Base-by-base conservation (phyloP, 495 filamentous ascomycete genomes). In the Platismatia glauca region DNA sequence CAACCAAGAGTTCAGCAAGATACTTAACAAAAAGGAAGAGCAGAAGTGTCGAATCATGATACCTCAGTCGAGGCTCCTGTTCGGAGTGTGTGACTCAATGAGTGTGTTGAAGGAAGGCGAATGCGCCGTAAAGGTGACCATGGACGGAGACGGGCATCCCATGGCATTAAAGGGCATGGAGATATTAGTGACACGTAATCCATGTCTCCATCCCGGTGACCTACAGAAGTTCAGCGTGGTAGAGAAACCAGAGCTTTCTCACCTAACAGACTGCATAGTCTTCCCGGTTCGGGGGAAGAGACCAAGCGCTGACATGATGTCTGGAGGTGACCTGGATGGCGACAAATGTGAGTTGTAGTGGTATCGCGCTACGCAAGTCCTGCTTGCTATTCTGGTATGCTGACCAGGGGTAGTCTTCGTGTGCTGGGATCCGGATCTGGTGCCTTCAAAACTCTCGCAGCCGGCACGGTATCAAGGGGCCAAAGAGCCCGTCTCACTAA, bases 161-260 rank as follows among this genome's bases (percentile, higher is more conserved):
- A 58, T 64, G 55, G 71, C 78, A 3, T 57, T 81, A 0, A 71
- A 60, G 35, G 71, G 71, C 22, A 73, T 65, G 37, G 76, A 81
- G 27, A 71, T 82, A 7, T 65, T 81, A 27, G 78, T 81, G 0
- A 79, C 78, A 15, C 67, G 79, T 31, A 82, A 82, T 62, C 79
- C 79, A 0, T 81, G 79, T 64, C 69, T 81, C 16, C 79, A 81
- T 59, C 79, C 79, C 13, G 79, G 79, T 53, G 79, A 81, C 66
- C 56, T 81, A 46, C 79, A 79, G 43, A 82, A 82, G 62, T 77
- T 81, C 59, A 76, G 72, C 55, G 75, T 71, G 4, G 77, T 80
- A 0, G 64, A 76, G 34, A 66, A 68, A 34, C 67, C 71, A 0
- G 73, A 78, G 53, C 62, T 81, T 27, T 59, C 74, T 4, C 77